A percentile compares a stretch with the other conserved stretches of the same genome.
These are phyloP conservation scores for Aspergillus glaucus DNA, from an alignment of 2,329 filamentous ascomycete species.

Conservation along the genomic window DNA sequence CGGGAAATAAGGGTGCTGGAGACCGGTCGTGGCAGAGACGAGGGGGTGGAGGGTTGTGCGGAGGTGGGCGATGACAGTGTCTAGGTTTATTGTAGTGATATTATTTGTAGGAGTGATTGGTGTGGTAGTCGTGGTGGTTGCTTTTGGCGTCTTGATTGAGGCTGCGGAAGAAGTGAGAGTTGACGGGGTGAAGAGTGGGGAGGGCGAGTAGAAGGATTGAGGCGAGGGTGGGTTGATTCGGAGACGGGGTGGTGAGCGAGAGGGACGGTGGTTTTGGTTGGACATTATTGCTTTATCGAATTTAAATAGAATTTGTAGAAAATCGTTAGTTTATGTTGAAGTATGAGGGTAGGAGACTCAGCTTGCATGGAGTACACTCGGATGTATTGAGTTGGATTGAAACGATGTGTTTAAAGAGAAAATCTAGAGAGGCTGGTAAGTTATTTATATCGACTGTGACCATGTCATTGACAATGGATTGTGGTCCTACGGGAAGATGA, in stretches of 20 bases:
- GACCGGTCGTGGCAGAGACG: constrained; percentile 30
- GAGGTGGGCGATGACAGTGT: constrained; percentile 15
- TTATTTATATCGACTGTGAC: not conserved
- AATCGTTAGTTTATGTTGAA: too few species aligned
- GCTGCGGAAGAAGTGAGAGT: not conserved
- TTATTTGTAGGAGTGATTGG: not conserved
- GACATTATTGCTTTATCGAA: too few species aligned
- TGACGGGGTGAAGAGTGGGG: not conserved
- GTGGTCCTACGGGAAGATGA: constrained; percentile 3
- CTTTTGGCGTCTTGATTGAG: not conserved
- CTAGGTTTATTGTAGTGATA: not conserved
- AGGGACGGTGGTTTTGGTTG: not conserved
- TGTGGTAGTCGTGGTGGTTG: not conserved
- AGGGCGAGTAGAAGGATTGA: not conserved
- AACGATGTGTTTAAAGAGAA: too few species aligned
- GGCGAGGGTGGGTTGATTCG: constrained; percentile 2
- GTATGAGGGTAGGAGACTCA: too few species aligned
- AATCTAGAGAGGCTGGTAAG: too few species aligned
- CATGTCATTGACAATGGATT: not conserved
- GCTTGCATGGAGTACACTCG: too few species aligned
- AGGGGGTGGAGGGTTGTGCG: constrained; percentile 28
- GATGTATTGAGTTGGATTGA: too few species aligned
- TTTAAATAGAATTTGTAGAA: too few species aligned
- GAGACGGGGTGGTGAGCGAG: not conserved
- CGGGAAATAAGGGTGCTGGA: constrained; percentile 34